Base-by-base conservation (phyloP, 1,139 yeast genomes). In the Debaryomyces nepalensis region DNA sequence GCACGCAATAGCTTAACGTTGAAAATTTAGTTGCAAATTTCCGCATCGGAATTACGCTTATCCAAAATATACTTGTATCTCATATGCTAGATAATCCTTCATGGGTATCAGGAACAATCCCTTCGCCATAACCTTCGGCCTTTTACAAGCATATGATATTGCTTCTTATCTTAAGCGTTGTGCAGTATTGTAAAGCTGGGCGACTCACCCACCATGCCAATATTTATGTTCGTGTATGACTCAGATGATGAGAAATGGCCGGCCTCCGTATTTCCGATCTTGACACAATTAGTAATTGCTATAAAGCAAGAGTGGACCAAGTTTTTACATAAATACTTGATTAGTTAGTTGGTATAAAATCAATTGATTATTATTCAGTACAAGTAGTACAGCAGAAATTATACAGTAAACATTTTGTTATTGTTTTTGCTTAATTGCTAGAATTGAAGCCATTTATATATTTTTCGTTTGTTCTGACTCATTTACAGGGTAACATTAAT, bases 181-280 rank as follows among this genome's bases (percentile, higher is more conserved):
- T n/a, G 21, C 19, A 22, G 12, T 29, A 10, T 14, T 16, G 5
- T 9, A 11, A 11, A 10, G n/a, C 21, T 10, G 19, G 8, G 16
- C 18, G 9, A 14, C 10, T 26, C 15, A 8, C 18, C n/a, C n/a
- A n/a, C n/a, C n/a, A n/a, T 26, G 15, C 7, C 16, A 26, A 12
- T 26, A 15, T 9, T 22, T 12, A n/a, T 9, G 37, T 34, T 16
- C 37, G 37, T 34, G 37, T 22, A 26, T 26, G 26, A 24, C 37
- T 24, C 37, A 34, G 22, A 10, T 22, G 26, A 18, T 21, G 27
- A 24, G 22, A 22, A 33, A 16, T 33, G 10, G 22, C 19, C 37
- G 37, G 37, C 24, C 37, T 34, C 31, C 37, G 27, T 34, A 21
- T 34, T 34, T 24, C 37, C 37, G 37, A 9, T 23, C 4, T 15